Evolutionary conservation across 257 asterid species (phyloP).

Genomic region (Penstemon eatonii): DNA sequence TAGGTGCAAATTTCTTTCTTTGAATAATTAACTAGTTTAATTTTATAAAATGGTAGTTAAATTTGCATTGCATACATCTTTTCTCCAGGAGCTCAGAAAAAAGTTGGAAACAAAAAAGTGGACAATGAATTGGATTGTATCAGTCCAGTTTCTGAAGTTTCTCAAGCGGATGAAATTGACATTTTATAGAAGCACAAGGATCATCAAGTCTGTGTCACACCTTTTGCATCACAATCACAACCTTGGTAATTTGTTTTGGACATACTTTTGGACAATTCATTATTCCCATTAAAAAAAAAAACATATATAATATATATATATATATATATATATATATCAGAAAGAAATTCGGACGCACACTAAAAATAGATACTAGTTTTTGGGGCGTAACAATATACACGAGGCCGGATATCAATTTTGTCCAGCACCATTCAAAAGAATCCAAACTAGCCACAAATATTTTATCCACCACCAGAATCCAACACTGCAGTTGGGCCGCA

Average conservation of each 20-base stretch:
- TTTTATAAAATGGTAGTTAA: not conserved
- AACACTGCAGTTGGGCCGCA: not conserved
- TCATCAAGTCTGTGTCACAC: too few relatives aligned
- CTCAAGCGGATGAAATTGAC: conserved; percentile 3
- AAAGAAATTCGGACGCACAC: too few relatives aligned
- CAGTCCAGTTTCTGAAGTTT: conserved; percentile 14
- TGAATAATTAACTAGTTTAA: not conserved
- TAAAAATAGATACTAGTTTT: not conserved
- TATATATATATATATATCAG: too few relatives aligned
- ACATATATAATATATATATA: too few relatives aligned
- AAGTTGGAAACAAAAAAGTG: not conserved
- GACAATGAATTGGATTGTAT: not conserved
- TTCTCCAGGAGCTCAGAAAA: not conserved
- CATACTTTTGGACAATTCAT: too few relatives aligned
- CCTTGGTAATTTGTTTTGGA: too few relatives aligned
- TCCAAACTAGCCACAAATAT: not conserved
- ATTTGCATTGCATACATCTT: not conserved
- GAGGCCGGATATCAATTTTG: not conserved
- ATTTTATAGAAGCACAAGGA: not conserved
- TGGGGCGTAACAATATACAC: not conserved
- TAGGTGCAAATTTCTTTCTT: not conserved
- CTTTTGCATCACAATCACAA: too few relatives aligned
- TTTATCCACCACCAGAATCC: not conserved
- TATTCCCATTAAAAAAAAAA: too few relatives aligned
- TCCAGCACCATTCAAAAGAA: not conserved